Evolutionary conservation across 306 rosid species (phyloP).

Genomic region (Lathyrus oleraceus): DNA sequence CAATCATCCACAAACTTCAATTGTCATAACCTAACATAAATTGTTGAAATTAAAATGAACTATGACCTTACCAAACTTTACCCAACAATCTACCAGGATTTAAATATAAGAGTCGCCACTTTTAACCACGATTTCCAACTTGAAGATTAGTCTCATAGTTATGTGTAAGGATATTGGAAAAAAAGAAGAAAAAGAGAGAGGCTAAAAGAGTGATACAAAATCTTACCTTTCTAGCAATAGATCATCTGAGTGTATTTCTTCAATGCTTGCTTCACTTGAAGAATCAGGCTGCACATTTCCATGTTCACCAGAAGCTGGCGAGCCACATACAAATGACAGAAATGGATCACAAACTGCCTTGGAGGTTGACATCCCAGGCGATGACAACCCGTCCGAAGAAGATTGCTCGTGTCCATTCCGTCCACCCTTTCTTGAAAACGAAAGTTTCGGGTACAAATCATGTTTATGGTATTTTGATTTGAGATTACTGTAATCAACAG

Average conservation of each 20-base stretch:
- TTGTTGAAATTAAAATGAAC: not conserved
- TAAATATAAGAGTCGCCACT: too few species aligned
- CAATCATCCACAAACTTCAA: too few species aligned
- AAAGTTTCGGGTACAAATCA: slow-evolving; percentile 45
- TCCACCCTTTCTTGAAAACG: slow-evolving; percentile 53
- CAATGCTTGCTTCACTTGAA: slow-evolving; percentile 48
- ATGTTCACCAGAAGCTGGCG: slow-evolving; percentile 30
- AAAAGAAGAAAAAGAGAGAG: not conserved
- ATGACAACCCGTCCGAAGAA: not conserved
- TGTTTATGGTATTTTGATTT: slow-evolving; percentile 47
- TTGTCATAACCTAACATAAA: not conserved
- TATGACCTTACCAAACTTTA: not conserved
- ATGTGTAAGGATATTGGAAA: not conserved
- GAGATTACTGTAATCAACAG: not conserved
- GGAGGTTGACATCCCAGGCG: slow-evolving; percentile 49
- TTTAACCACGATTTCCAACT: not conserved
- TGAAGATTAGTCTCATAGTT: not conserved
- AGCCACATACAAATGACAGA: slow-evolving; percentile 53
- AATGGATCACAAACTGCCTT: slow-evolving; percentile 54
- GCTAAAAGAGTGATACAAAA: not conserved
- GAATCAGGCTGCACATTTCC: slow-evolving; percentile 43
- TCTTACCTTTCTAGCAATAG: slow-evolving; percentile 52
- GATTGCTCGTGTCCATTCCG: slow-evolving; percentile 42
- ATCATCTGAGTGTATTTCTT: slow-evolving; percentile 46
- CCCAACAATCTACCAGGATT: not conserved